phyloP scores from a whole-genome alignment of 257 asterid genomes.

The Primulina eburnea region DNA sequence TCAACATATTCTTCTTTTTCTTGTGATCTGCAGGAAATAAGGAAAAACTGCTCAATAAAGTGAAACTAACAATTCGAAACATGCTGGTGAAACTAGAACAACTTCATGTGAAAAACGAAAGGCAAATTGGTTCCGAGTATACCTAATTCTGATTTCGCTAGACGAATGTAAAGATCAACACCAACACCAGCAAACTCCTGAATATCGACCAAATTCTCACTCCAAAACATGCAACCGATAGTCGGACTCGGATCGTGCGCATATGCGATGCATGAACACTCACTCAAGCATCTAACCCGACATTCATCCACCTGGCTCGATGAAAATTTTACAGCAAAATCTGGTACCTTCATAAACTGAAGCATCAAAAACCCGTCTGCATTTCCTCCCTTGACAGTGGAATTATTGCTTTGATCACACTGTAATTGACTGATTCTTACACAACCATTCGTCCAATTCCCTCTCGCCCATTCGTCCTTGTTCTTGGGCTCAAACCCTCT shows the following conservation, averaged over 20 bases:
- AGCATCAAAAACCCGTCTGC: constrained; percentile 32
- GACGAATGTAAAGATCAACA: constrained; percentile 44
- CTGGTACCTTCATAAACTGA: constrained; percentile 38
- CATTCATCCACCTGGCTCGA: constrained; percentile 29
- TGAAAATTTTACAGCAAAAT: constrained; percentile 27
- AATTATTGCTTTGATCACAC: constrained; percentile 21
- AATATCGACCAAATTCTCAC: constrained; percentile 33
- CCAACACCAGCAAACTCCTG: constrained; percentile 43
- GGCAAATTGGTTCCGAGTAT: constrained; percentile 10
- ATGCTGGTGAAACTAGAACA: neutral
- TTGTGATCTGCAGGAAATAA: constrained; percentile 27
- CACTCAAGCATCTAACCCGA: constrained; percentile 33
- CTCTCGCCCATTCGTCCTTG: constrained; percentile 32
- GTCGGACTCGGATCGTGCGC: constrained; percentile 24
- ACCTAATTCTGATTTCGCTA: constrained; percentile 48
- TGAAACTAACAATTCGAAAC: neutral
- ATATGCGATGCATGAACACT: constrained; percentile 58
- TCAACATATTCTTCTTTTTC: constrained; percentile 29
- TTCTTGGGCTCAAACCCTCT: constrained; percentile 40
- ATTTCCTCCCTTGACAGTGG: neutral
- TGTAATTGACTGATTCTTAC: constrained; percentile 25
- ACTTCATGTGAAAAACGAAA: neutral
- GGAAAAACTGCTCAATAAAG: neutral
- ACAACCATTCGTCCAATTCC: constrained; percentile 47
- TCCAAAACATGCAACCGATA: constrained; percentile 62